These are phyloP conservation scores for Sporothrix humicola DNA, from an alignment of 2,329 filamentous ascomycete genomes.

Conservation along the genomic window DNA sequence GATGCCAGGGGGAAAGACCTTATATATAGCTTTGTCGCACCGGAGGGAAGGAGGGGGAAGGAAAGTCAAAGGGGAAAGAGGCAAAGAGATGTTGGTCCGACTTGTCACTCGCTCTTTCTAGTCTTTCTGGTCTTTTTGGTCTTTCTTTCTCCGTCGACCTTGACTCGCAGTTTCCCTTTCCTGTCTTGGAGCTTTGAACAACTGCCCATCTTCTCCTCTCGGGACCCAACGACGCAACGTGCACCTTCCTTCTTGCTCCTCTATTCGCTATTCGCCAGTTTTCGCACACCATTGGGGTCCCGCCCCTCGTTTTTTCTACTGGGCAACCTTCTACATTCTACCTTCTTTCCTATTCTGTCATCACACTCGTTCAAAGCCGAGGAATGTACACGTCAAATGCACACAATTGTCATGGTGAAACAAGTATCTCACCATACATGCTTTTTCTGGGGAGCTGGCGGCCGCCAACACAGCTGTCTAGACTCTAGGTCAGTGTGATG, in stretches of 20 bases:
- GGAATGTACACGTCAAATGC: neutral
- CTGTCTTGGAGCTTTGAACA: neutral
- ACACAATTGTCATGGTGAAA: slow-evolving; percentile 5
- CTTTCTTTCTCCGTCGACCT: slow-evolving; percentile 18
- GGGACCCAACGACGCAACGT: slow-evolving; percentile 27
- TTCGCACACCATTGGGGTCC: slow-evolving; percentile 11
- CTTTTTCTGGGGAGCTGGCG: neutral
- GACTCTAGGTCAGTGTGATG: neutral
- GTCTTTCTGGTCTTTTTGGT: neutral
- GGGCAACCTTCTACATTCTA: neutral
- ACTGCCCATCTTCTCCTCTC: slow-evolving; percentile 1
- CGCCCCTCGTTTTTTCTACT: slow-evolving; percentile 14
- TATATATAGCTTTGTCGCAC: slow-evolving; percentile 26
- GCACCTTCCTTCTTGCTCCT: slow-evolving; percentile 24
- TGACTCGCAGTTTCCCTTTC: slow-evolving; percentile 5
- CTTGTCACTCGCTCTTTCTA: slow-evolving; percentile 24
- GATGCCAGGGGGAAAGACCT: slow-evolving; percentile 1
- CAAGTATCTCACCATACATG: neutral
- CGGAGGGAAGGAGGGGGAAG: slow-evolving; percentile 19
- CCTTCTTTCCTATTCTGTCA: slow-evolving; percentile 25
- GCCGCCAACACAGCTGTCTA: slow-evolving; percentile 7
- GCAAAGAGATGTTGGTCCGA: slow-evolving; percentile 1
- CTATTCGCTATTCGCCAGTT: slow-evolving; percentile 33
- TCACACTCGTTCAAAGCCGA: neutral
- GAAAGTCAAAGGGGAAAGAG: neutral